Conservation (phyloP, 2,329 filamentous ascomycete species). For the Botryosphaeria dothidea region DNA sequence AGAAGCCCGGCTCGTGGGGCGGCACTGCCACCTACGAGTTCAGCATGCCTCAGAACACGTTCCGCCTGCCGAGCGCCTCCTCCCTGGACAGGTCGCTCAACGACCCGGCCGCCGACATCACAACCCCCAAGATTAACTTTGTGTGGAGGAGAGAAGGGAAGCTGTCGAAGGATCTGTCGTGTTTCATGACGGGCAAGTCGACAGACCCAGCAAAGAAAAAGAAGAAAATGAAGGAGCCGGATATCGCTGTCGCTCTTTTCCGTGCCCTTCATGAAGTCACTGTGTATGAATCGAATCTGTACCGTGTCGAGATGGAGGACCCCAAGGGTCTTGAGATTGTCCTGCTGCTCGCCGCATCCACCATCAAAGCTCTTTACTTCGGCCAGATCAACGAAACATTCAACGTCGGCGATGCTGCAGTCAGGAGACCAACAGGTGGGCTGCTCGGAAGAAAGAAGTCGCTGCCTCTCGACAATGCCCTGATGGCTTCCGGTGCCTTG, state of each 20-base stretch:
- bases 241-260: conserved; percentile 92
- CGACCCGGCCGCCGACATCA: conserved; percentile 55
- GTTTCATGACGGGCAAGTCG: conserved; percentile 78
- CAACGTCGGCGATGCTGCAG: conserved; percentile 61
- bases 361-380: conserved; percentile 65
- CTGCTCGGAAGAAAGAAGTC: conserved; percentile 35
- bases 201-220: conserved; percentile 66
- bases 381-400: conserved; percentile 72
- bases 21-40: conserved; percentile 85
- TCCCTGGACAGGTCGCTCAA: conserved; percentile 72
- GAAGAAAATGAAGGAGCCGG: conserved; percentile 79
- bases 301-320: conserved; percentile 89
- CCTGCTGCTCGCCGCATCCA: conserved; percentile 61
- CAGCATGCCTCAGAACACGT: conserved; percentile 83
- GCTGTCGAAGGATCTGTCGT: conserved; percentile 83
- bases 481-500: not conserved
- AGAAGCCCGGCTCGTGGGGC: conserved; percentile 76
- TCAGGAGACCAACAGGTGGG: conserved; percentile 39
- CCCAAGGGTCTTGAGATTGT: conserved; percentile 89
- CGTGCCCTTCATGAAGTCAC: conserved; percentile 73
- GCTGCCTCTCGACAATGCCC: conserved; percentile 26
- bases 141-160: conserved; percentile 88
- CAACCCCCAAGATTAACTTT: conserved; percentile 75
- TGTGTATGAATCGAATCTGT: conserved; percentile 90
- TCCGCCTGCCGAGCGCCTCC: conserved; percentile 76